Evolutionary conservation across 805 yeast species (phyloP).

Genomic region (Saccharomycopsis microspora): DNA sequence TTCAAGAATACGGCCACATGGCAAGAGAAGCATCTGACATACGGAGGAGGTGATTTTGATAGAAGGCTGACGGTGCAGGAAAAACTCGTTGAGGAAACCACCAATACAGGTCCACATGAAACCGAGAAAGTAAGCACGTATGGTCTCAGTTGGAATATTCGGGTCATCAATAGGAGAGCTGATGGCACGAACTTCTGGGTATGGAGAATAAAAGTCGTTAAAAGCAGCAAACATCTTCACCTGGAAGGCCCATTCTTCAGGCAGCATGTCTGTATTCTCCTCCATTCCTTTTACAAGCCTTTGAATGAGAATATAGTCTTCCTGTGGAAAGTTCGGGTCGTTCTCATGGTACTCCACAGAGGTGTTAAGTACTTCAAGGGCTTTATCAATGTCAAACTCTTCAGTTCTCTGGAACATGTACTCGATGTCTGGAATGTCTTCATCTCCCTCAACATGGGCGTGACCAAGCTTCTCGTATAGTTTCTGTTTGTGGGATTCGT

Average conservation of each 20-base stretch:
- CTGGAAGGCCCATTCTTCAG: constrained; percentile 20
- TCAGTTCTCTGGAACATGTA: constrained; percentile 28
- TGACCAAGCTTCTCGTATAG: constrained; percentile 19
- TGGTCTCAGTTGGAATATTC: constrained; percentile 37
- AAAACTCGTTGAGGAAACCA: constrained; percentile 44
- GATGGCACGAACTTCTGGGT: constrained; percentile 57
- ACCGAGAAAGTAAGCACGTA: constrained; percentile 28
- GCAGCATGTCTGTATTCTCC: constrained; percentile 17
- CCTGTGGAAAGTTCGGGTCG: constrained; percentile 36
- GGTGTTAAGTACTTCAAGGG: constrained; percentile 28
- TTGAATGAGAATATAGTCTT: constrained; percentile 26
- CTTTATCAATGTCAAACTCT: constrained; percentile 26
- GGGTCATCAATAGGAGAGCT: constrained; percentile 42
- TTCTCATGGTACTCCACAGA: constrained; percentile 31
- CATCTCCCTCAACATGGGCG: constrained; percentile 7
- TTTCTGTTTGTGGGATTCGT: constrained; percentile 19
- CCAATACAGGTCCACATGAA: constrained; percentile 40
- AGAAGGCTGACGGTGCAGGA: constrained; percentile 42
- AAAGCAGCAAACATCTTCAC: constrained; percentile 25
- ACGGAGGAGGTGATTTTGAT: constrained; percentile 33
- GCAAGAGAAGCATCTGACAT: constrained; percentile 34
- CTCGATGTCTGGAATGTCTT: constrained; percentile 11
- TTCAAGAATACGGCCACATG: constrained; percentile 33
- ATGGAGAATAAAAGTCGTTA: constrained; percentile 39
- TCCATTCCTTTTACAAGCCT: constrained; percentile 20